These are phyloP conservation scores for Nasturtium officinale DNA, from an alignment of 345 rosid species.

Conservation along the genomic window DNA sequence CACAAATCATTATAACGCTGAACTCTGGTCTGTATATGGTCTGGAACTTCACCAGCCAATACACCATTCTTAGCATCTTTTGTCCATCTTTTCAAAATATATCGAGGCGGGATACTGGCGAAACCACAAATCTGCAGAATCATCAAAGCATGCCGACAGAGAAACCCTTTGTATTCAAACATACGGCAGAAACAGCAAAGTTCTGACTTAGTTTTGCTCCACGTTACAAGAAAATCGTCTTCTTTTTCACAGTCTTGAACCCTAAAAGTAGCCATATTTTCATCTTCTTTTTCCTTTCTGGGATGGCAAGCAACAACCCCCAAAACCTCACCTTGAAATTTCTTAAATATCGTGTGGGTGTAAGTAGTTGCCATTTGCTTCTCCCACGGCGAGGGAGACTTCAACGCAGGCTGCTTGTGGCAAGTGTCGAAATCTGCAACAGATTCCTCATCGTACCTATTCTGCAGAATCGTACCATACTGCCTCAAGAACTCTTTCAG, in stretches of 20 bases:
- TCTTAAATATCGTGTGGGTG: conserved; percentile 67
- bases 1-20: conserved; percentile 62
- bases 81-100: conserved; percentile 67
- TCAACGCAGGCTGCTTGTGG: conserved; percentile 65
- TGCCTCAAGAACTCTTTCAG: conserved; percentile 64
- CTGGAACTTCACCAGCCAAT: conserved; percentile 36
- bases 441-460: conserved; percentile 68
- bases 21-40: conserved; percentile 50
- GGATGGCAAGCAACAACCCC: conserved; percentile 77
- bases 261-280: conserved; percentile 49
- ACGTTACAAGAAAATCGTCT: conserved; percentile 53
- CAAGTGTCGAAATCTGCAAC: conserved; percentile 69
- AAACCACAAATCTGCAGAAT: conserved; percentile 71
- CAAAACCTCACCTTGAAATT: conserved; percentile 66
- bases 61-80: conserved; percentile 61
- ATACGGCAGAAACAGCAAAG: conserved; percentile 61
- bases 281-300: conserved; percentile 58
- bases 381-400: conserved; percentile 76
- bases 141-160: conserved; percentile 70
- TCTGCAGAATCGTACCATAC: conserved; percentile 57
- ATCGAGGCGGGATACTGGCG: conserved; percentile 55
- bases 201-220: conserved; percentile 54
- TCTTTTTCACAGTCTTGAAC: conserved; percentile 69
- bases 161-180: conserved; percentile 66
- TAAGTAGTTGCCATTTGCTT: conserved; percentile 61